Evolutionary conservation across 2,329 filamentous ascomycete species (phyloP).

Genomic region (Cladosporium sp.): DNA sequence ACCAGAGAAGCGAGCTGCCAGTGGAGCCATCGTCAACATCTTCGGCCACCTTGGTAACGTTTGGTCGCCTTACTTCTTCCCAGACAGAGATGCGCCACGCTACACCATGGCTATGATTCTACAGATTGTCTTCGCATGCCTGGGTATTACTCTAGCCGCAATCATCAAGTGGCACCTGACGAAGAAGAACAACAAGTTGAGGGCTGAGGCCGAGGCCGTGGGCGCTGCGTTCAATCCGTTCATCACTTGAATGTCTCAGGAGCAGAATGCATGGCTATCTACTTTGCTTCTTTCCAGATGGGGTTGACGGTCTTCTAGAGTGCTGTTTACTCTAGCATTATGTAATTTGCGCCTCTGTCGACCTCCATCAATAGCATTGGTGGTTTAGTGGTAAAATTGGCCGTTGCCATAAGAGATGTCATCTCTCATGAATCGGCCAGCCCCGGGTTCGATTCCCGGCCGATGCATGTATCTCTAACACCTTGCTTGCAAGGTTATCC

Average conservation of each 20-base stretch:
- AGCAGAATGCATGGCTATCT: neutral
- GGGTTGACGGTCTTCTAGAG: too few species aligned
- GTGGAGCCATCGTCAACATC: conserved; percentile 54
- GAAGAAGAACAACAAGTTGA: conserved; percentile 22
- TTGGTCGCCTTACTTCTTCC: conserved; percentile 46
- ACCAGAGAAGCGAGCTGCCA: conserved; percentile 50
- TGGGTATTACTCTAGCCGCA: conserved; percentile 17
- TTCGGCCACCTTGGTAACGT: conserved; percentile 47
- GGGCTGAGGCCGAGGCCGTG: conserved; percentile 11
- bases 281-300: too few species aligned
- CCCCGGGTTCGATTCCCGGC: too few species aligned
- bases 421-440: too few species aligned
- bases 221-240: conserved; percentile 11
- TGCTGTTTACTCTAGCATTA: too few species aligned
- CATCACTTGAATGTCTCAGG: neutral
- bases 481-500: too few species aligned
- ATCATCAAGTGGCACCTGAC: conserved; percentile 22
- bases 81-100: conserved; percentile 18
- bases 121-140: conserved; percentile 20
- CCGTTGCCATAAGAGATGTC: too few species aligned
- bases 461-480: too few species aligned
- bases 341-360: too few species aligned
- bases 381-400: too few species aligned
- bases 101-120: conserved; percentile 23
- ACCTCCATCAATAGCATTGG: too few species aligned